phyloP scores from a whole-genome alignment of 148 eudicot species.

The Amaranthus palmeri region DNA sequence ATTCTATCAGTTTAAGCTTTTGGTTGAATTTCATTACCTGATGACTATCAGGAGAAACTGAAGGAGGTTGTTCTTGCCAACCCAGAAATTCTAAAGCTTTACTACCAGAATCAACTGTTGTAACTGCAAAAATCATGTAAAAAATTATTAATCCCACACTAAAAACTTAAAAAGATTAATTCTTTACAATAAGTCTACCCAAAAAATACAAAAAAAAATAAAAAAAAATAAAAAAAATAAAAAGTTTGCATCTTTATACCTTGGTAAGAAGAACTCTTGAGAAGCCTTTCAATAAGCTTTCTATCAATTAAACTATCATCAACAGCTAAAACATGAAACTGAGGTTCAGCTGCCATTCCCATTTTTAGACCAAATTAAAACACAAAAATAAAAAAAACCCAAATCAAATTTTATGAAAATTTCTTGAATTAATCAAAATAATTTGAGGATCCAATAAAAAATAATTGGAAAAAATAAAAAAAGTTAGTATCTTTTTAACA shows the following conservation, averaged over 20 bases:
- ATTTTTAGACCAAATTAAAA: slow-evolving; percentile 23
- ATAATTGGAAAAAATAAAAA: too few species aligned
- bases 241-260: slow-evolving; percentile 33
- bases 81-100: slow-evolving; percentile 89
- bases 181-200: background rate
- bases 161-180: background rate
- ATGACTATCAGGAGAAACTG: slow-evolving; percentile 44
- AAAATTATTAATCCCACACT: background rate
- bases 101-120: slow-evolving; percentile 95
- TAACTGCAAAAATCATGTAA: slow-evolving; percentile 40
- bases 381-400: too few species aligned
- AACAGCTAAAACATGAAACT: slow-evolving; percentile 98
- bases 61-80: slow-evolving; percentile 45
- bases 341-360: slow-evolving; percentile 70
- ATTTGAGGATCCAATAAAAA: too few species aligned
- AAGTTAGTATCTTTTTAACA: too few species aligned
- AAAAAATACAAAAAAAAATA: background rate
- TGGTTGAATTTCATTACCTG: slow-evolving; percentile 31
- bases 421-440: background rate
- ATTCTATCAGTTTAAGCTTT: too few species aligned
- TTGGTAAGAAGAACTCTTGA: slow-evolving; percentile 86
- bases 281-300: slow-evolving; percentile 81
- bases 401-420: too few species aligned
- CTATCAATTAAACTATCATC: slow-evolving; percentile 92
- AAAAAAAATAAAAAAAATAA: too few species aligned